Evolutionary conservation across 2,329 filamentous ascomycete species (phyloP).

Genomic region (Lasiodiplodia sp.): DNA sequence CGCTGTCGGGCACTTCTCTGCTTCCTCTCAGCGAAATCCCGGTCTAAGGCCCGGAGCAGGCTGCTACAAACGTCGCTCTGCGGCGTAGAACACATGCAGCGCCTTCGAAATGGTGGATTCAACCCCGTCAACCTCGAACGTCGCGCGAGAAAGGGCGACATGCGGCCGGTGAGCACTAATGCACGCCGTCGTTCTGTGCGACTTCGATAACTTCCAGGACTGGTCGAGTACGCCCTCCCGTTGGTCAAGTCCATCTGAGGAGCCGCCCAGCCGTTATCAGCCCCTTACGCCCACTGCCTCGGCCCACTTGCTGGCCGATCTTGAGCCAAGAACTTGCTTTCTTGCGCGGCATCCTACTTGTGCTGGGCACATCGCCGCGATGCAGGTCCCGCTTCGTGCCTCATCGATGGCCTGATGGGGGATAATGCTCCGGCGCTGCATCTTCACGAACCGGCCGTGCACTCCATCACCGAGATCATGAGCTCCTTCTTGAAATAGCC

Average conservation of each 20-base stretch:
- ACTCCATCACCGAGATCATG: not conserved
- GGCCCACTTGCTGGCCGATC: not conserved
- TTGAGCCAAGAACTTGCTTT: not conserved
- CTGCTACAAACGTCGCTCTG: conserved; percentile 18
- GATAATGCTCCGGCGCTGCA: not conserved
- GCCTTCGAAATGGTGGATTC: not conserved
- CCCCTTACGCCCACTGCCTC: not conserved
- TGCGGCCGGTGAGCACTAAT: conserved; percentile 28
- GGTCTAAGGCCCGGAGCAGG: not conserved
- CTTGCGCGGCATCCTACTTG: not conserved
- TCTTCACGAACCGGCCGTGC: not conserved
- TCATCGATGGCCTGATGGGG: not conserved
- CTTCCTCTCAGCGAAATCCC: not conserved
- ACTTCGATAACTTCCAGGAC: not conserved
- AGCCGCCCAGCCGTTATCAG: not conserved
- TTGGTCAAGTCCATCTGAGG: not conserved
- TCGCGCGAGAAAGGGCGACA: conserved; percentile 28
- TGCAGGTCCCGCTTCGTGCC: not conserved
- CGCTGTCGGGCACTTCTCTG: not conserved
- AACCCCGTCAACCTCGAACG: conserved; percentile 20
- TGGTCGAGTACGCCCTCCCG: not conserved
- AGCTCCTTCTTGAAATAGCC: not conserved
- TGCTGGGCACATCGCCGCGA: not conserved
- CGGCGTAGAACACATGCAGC: conserved; percentile 1
- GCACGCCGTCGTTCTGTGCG: conserved; percentile 2